Percentiles rank a stretch among this genome's conserved stretches.
Evolutionary conservation across 495 filamentous ascomycete genomes (phyloP).

Genomic region (Elasticomyces elasticus): DNA sequence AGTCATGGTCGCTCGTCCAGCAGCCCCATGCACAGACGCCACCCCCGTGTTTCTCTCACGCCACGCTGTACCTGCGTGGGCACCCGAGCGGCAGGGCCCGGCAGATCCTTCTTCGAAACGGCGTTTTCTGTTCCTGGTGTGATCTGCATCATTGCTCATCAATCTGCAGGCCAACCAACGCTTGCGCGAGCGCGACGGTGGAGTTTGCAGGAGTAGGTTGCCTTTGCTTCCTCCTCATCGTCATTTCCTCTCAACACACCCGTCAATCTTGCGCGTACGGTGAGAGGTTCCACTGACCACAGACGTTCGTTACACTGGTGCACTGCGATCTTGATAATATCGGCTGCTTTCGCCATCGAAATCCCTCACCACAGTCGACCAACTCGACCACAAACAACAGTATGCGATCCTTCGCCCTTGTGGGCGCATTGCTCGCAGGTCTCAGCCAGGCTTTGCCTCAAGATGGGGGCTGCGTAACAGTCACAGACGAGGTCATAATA

Average conservation of each 20-base stretch:
- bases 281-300: too few species aligned
- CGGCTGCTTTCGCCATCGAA: too few species aligned
- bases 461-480: constrained; percentile 6
- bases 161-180: not conserved
- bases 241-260: too few species aligned
- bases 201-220: too few species aligned
- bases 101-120: not conserved
- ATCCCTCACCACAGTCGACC: not conserved
- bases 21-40: too few species aligned
- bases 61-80: not conserved
- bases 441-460: constrained; percentile 6
- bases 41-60: not conserved
- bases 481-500: constrained; percentile 14
- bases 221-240: too few species aligned
- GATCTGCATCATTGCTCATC: not conserved
- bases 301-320: too few species aligned
- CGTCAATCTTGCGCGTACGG: too few species aligned
- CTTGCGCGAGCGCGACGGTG: too few species aligned
- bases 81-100: too few species aligned
- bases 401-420: constrained; percentile 3
- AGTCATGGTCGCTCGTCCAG: not conserved
- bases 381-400: not conserved
- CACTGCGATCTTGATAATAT: too few species aligned
- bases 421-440: not conserved
- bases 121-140: not conserved